phyloP scores from a whole-genome alignment of 2,329 filamentous ascomycete species.

The Alternaria dauci region DNA sequence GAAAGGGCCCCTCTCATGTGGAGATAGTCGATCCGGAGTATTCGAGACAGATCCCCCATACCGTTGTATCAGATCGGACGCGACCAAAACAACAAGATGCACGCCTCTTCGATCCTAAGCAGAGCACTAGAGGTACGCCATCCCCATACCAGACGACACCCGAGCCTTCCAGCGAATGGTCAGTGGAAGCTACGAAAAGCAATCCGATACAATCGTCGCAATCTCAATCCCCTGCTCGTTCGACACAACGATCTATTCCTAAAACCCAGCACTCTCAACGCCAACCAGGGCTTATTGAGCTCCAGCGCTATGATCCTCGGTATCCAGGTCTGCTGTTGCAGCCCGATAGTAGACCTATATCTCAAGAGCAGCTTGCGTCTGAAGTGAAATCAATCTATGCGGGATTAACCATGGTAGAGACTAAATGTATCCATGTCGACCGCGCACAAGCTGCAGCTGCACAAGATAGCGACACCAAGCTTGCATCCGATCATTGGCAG shows the following conservation, averaged over 20 bases:
- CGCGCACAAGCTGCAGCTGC: conserved; percentile 65
- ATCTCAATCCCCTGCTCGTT: conserved; percentile 21
- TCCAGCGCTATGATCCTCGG: conserved; percentile 40
- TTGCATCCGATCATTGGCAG: conserved; percentile 79
- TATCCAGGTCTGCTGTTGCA: conserved; percentile 60
- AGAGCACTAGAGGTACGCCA: conserved; percentile 20
- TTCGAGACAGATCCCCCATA: conserved; percentile 32
- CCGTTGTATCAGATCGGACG: conserved; percentile 24
- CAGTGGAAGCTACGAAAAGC: conserved; percentile 30
- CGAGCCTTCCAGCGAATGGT: conserved; percentile 37
- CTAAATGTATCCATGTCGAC: conserved; percentile 85
- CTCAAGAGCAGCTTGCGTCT: conserved; percentile 78
- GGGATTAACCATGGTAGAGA: conserved; percentile 84
- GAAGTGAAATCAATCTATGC: conserved; percentile 88
- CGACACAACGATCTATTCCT: conserved; percentile 21
- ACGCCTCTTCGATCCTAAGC: conserved; percentile 34
- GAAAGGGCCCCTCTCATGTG: conserved; percentile 33
- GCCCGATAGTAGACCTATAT: conserved; percentile 73
- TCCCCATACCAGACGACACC: conserved; percentile 33
- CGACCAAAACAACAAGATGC: conserved; percentile 27
- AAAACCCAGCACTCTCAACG: conserved; percentile 25
- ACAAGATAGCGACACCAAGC: conserved; percentile 56
- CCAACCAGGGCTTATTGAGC: conserved; percentile 46
- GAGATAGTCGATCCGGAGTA: conserved; percentile 39
- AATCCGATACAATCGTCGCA: conserved; percentile 27